Conservation (phyloP, 208 protist genomes). For the Crithidia fasciculata region DNA sequence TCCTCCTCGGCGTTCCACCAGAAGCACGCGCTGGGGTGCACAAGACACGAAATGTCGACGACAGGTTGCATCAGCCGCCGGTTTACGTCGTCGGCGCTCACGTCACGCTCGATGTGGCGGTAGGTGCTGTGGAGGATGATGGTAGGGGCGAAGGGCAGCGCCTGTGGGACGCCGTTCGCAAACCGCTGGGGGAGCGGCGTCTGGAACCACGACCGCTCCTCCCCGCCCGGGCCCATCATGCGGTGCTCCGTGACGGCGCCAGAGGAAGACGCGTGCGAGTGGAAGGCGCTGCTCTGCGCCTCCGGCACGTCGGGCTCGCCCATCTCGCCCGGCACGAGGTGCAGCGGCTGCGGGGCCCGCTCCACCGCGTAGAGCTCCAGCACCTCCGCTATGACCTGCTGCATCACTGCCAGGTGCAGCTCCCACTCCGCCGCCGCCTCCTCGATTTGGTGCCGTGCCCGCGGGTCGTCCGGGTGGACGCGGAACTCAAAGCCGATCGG, state of each 20-base stretch:
- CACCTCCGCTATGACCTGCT: conserved; percentile 88
- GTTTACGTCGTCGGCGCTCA: conserved; percentile 40
- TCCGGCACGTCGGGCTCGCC: conserved; percentile 66
- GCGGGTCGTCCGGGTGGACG: conserved; percentile 87
- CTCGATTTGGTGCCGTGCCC: conserved; percentile 78
- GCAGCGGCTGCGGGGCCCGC: conserved; percentile 66
- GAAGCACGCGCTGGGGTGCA: conserved; percentile 87
- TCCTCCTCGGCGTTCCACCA: conserved; percentile 82
- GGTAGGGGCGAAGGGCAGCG: conserved; percentile 83
- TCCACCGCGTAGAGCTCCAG: conserved; percentile 86
- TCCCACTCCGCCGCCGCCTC: conserved; percentile 76
- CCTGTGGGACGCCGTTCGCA: conserved; percentile 55
- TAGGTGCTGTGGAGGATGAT: conserved; percentile 74
- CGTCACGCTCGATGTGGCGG: conserved; percentile 46
- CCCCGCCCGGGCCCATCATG: conserved; percentile 55
- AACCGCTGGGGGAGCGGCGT: conserved; percentile 69
- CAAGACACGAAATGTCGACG: conserved; percentile 75
- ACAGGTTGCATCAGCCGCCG: conserved; percentile 82
- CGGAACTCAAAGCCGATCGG: conserved; percentile 89
- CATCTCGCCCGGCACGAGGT: conserved; percentile 73
- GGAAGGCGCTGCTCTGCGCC: conserved; percentile 73
- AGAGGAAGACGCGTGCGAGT: conserved; percentile 21
- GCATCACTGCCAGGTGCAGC: conserved; percentile 73
- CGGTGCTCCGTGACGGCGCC: conserved; percentile 54
- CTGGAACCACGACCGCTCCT: conserved; percentile 80